phyloP scores from a whole-genome alignment of 164 flowering plant species.

The Cinnamomum micranthum region DNA sequence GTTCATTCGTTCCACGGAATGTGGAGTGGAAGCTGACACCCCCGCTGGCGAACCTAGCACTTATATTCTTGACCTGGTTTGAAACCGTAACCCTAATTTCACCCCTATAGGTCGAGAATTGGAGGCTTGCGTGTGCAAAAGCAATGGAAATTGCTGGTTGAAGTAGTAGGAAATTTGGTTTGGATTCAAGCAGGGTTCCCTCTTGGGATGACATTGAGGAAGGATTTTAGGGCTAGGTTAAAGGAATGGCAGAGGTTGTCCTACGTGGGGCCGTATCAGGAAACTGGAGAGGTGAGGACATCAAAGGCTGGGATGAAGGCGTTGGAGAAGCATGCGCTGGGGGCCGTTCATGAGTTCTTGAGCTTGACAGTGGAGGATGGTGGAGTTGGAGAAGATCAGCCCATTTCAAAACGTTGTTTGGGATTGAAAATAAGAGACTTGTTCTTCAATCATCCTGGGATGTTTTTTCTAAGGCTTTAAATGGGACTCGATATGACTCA shows the following conservation, averaged over 20 bases:
- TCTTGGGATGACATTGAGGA: slow-evolving; percentile 81
- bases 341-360: slow-evolving; percentile 76
- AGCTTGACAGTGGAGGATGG: slow-evolving; percentile 78
- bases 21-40: too few species aligned
- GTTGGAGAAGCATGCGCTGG: slow-evolving; percentile 81
- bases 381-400: slow-evolving; percentile 96
- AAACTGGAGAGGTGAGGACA: slow-evolving; percentile 19
- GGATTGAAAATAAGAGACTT: slow-evolving; percentile 82
- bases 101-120: slow-evolving; percentile 41
- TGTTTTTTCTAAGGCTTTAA: slow-evolving; percentile 16
- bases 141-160: not conserved
- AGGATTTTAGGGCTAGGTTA: slow-evolving; percentile 60
- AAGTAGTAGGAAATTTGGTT: slow-evolving; percentile 44
- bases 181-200: slow-evolving; percentile 62
- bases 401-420: slow-evolving; percentile 89
- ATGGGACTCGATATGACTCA: too few species aligned
- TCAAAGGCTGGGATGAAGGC: slow-evolving; percentile 34
- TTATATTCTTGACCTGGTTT: slow-evolving; percentile 50
- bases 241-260: slow-evolving; percentile 77
- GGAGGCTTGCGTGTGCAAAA: slow-evolving; percentile 51
- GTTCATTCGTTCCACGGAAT: too few species aligned
- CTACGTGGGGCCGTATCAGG: slow-evolving; percentile 79
- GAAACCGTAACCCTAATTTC: slow-evolving; percentile 6
- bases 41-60: slow-evolving; percentile 47
- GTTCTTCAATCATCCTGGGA: slow-evolving; percentile 87